Evolutionary conservation across 2,329 filamentous ascomycete genomes (phyloP), one percentile per base, ranked within the genome.

Genomic region (Aspergillus chevalieri): DNA sequence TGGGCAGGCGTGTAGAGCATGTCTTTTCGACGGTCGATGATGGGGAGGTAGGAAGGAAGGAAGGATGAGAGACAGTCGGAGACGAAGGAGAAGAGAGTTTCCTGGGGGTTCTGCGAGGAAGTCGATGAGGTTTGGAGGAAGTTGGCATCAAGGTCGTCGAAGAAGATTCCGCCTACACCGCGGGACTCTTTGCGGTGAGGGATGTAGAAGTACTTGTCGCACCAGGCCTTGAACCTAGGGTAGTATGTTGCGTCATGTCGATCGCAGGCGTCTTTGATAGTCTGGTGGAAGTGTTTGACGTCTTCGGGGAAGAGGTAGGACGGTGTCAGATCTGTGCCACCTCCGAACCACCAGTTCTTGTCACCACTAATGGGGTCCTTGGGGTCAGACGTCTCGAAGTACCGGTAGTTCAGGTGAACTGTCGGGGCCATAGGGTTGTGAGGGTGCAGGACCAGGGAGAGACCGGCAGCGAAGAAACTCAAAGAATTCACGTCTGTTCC

Each of bases 341-440:
- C 93, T 56, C 93, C 93, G 63, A 95, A 98, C 93, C 93, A 98
- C 92, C 93, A 98, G 51, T 74, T 74, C 6, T 90, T 86, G 56
- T 92, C 73, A 17, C 74, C 74, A 48, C 73, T 72, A 47, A 89
- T 47, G 78, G 85, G 57, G 78, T 86, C 89, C 60, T 92, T 86
- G 7, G 86, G 81, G 61, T 92, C 87, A 52, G 88, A 87, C 1
- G 93, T 98, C 76, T 98, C 93, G 65, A 98, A 98, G 74, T 98
- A 98, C 50, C 93, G 84, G 77, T 97, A 97, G 77, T 98, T 98
- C 60, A 98, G 79, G 70, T 98, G 93, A 15, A 98, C 93, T 0
- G 93, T 98, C 0, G 93, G 93, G 6, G 92, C 92, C 86, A 95
- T 95, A 44, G 93, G 93, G 72, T 98, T 98, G 61, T 83, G 80